A percentile compares a stretch with the other conserved stretches of the same genome.
phyloP scores from a whole-genome alignment of 2,329 filamentous ascomycete genomes.

The Nannizzia gypsea region DNA sequence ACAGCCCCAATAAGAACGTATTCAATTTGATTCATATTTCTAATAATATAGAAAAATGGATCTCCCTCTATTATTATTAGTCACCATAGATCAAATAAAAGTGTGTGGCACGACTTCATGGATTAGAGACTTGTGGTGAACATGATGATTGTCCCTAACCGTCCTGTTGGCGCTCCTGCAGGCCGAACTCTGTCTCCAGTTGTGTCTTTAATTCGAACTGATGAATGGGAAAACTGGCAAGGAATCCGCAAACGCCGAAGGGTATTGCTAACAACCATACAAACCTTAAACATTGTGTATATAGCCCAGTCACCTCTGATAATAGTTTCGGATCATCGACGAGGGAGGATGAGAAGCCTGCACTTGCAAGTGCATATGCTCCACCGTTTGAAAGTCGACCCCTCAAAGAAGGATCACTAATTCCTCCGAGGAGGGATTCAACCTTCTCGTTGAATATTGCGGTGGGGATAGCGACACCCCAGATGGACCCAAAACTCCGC shows the following conservation, averaged over 20 bases:
- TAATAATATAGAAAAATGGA: no score
- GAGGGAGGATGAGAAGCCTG: neutral
- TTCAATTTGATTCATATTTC: no score
- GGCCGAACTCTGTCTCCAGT: neutral
- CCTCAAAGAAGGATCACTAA: neutral
- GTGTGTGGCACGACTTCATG: no score
- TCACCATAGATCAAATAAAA: no score
- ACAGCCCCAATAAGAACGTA: no score
- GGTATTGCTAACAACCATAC: neutral
- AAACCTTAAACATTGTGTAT: neutral
- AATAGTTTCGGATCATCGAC: neutral
- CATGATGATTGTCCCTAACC: no score
- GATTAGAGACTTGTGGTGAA: no score
- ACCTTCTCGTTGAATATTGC: slow-evolving; percentile 25
- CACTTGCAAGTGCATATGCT: neutral
- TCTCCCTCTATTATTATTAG: no score
- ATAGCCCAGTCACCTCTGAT: neutral
- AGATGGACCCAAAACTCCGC: slow-evolving; percentile 22
- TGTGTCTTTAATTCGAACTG: neutral
- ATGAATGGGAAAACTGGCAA: neutral
- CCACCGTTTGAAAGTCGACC: neutral
- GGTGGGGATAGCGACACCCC: slow-evolving; percentile 22
- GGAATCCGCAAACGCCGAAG: neutral
- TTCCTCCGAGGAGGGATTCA: neutral
- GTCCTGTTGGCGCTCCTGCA: neutral